Conservation (phyloP, 1,139 yeast species). For the Chernovozyma aurita region DNA sequence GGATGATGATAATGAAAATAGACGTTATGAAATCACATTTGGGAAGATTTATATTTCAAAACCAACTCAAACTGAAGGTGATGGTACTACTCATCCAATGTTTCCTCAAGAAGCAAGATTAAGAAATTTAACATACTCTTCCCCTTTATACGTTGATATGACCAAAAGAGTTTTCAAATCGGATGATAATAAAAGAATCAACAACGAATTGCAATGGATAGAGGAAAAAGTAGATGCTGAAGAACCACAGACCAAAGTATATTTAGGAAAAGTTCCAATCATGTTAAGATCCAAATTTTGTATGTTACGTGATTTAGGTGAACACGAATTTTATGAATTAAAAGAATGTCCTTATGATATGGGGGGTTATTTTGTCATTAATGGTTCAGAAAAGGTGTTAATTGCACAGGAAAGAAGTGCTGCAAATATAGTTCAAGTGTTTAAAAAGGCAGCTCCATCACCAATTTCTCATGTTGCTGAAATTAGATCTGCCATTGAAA, state of each 20-base stretch:
- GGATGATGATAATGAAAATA: slow-evolving; percentile 81
- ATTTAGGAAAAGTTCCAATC: slow-evolving; percentile 95
- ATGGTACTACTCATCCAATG: slow-evolving; percentile 98
- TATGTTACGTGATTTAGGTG: slow-evolving; percentile 87
- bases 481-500: slow-evolving; percentile 92
- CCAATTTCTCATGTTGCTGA: slow-evolving; percentile 96
- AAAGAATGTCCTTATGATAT: slow-evolving; percentile 99
- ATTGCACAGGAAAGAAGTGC: slow-evolving; percentile 99
- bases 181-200: slow-evolving; percentile 59
- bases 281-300: slow-evolving; percentile 97
- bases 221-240: slow-evolving; percentile 52
- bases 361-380: slow-evolving; percentile 98
- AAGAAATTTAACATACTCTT: slow-evolving; percentile 91
- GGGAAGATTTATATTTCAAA: slow-evolving; percentile 95
- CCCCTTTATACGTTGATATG: slow-evolving; percentile 95
- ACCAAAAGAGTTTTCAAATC: slow-evolving; percentile 84
- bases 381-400: slow-evolving; percentile 96
- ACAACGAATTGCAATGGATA: slow-evolving; percentile 71
- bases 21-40: slow-evolving; percentile 90
- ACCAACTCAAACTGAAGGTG: slow-evolving; percentile 98
- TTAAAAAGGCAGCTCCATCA: slow-evolving; percentile 95
- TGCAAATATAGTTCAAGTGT: slow-evolving; percentile 96
- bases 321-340: slow-evolving; percentile 88
- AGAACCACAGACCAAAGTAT: slow-evolving; percentile 65
- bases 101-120: slow-evolving; percentile 98